Conservation (phyloP, 768 basidiomycete species). For the Leccinum imitatum region DNA sequence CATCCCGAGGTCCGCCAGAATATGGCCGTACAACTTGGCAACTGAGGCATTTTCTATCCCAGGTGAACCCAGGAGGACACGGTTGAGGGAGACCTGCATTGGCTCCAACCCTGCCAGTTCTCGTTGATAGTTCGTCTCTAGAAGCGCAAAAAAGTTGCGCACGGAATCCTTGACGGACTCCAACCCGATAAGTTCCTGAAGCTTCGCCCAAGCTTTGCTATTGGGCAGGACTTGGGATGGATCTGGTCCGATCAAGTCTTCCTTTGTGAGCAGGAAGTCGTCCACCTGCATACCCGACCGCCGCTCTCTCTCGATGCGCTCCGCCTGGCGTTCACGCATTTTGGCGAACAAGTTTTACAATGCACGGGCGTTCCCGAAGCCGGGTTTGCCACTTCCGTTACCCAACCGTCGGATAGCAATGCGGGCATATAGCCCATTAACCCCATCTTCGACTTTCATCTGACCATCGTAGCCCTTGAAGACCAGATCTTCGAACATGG, state of each 20-base stretch:
- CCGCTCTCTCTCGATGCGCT: slow-evolving; percentile 45
- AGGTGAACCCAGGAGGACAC: slow-evolving; percentile 66
- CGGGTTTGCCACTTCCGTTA: slow-evolving; percentile 53
- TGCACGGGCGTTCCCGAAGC: slow-evolving; percentile 72
- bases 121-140: slow-evolving; percentile 57
- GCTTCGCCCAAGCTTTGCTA: slow-evolving; percentile 51
- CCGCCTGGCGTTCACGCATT: slow-evolving; percentile 54
- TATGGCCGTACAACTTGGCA: slow-evolving; percentile 63
- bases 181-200: slow-evolving; percentile 57
- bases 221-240: slow-evolving; percentile 48
- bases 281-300: slow-evolving; percentile 46
- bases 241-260: slow-evolving; percentile 67
- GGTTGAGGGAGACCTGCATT: slow-evolving; percentile 55
- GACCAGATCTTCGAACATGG: slow-evolving; percentile 52
- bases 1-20: slow-evolving; percentile 59
- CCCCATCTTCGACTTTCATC: slow-evolving; percentile 59
- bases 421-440: slow-evolving; percentile 54
- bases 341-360: slow-evolving; percentile 50
- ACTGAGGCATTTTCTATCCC: slow-evolving; percentile 77
- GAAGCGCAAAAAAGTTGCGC: slow-evolving; percentile 43
- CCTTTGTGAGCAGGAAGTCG: slow-evolving; percentile 50
- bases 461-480: slow-evolving; percentile 43
- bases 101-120: slow-evolving; percentile 58
- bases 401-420: slow-evolving; percentile 62
- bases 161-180: slow-evolving; percentile 57